Evolutionary conservation across 2,329 filamentous ascomycete genomes (phyloP), one percentile per base, ranked within the genome.

Genomic region (Phaeosphaeriaceae sp.): DNA sequence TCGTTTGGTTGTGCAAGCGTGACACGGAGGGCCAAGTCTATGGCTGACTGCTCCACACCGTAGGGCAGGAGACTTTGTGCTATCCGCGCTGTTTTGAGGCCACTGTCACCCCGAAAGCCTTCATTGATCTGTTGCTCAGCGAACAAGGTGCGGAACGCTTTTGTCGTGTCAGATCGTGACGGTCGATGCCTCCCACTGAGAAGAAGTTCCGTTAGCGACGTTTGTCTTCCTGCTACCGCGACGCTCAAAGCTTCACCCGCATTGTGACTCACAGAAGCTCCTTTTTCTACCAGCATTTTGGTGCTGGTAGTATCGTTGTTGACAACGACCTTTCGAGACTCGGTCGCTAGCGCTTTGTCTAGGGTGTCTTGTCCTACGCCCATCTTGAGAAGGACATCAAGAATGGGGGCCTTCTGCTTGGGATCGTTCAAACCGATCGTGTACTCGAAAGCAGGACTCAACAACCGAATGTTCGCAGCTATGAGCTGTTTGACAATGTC

Each of bases 221-320:
- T 69, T 49, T 86, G 81, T 7, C 82, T 85, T 45, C 79, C 81
- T 1, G 81, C 81, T 1, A 86, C 84, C 1, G 86, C 86, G 50
- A 82, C 76, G 53, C 83, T 81, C 7, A 89, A 71, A 1, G 84
- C 82, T 65, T 85, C 78, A 7, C 87, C 87, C 49, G 82, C 72
- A 40, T 84, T 80, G 65, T 82, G 79, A 62, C 87, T 82, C 56
- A 85, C 79, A 61, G 71, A 71, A 57, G 71, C 74, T 60, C 73
- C 73, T 47, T 75, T 60, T 20, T 66, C 60, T 31, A 76, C 58
- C 5, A 77, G 67, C 47, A 76, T 56, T 42, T 66, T 61, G 1
- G 72, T 58, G 48, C 70, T 67, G 7, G 60, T 68, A n/a, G 63
- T 60, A 42, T 72, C 67, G 46, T 67, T 68, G 13, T 53, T 67